Evolutionary conservation across 768 basidiomycete genomes (phyloP), one percentile per base, ranked within the genome.

Genomic region (Nidula microcarpa): DNA sequence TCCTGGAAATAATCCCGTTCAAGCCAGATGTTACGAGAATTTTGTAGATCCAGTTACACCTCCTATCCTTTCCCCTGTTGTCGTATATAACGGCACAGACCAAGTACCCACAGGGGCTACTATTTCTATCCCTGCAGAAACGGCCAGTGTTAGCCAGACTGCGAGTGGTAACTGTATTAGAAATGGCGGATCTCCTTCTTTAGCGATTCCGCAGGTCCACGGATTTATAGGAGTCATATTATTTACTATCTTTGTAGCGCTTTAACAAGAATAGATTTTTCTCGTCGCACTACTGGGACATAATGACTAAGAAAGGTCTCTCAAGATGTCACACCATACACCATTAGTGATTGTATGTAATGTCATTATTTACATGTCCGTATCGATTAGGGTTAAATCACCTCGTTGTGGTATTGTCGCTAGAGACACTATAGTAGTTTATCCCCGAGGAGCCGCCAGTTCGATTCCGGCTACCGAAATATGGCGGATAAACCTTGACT

Each of bases 1-100:
- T 35, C 80, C 80, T 2, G 80, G 80, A 35, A 80, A 81, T 66
- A 81, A 81, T 63, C 79, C 80, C 8, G 75, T 82, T 1, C 68
- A 69, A 57, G 58, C 45, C 13, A 36, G 30, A 9, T 58, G 68
- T 51, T 67, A 63, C 55, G 60, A 68, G 51, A 53, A 60, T 36
- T 66, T 63, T 48, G 44, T 62, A 33, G 67, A 68, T 36, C 32
- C 59, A 4, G 44, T 57, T n/a, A 63, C 59, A 3, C 68, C 68
- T 2, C 58, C 63, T 0, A 50, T 68, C 33, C 55, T 68, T 16
- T 58, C 60, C 13, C 67, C 68, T 1, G 63, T 65, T 1, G 62
- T 61, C 44, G 58, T 63, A 2, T 62, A 62, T 47, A 63, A 58
- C 33, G 60, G 56, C 5, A 53, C 55, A 2, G 59, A 47, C 17